Base-by-base conservation (phyloP, 2,329 filamentous ascomycete species). In the Didymella lethalis region DNA sequence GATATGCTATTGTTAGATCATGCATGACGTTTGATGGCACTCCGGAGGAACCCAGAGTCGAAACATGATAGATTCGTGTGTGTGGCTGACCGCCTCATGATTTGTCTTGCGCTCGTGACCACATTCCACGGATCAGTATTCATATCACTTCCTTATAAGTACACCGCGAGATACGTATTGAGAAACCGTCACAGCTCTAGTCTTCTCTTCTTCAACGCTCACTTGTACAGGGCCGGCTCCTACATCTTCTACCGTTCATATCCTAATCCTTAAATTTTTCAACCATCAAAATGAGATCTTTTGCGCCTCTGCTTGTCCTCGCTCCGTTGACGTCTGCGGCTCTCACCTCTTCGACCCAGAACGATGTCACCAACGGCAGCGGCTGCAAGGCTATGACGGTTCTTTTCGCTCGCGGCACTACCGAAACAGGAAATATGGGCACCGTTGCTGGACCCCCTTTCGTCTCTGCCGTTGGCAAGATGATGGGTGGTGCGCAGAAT, bases 361-460 rank as follows among this genome's bases (percentile, higher is more conserved):
- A 71, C 50, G 73, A 75, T 47, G 59, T 75, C 36, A 69, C 57
- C 18, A 65, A 64, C 41, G 65, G 67, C 44, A 58, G 64, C n/a
- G 65, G 54, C 45, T 83, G 81, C 71, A 80, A 79, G 32, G 67
- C 76, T 31, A 78, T 84, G 61, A 86, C 83, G 7, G 71, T 86
- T 50, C 81, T 87, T 64, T 86, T 84, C 64, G 84, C 84, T n/a
- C 80, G 84, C 18, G 84, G 85, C 8, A 85, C 84, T 4, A 81
- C 79, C 6, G 83, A 86, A 71, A 34, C 62, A 1, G 83, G 83
- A 40, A 86, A 84, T 64, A 81, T 86, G 48, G 85, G 85, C 23
- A 68, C 66, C 25, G 60, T 81, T 6, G 77, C 80, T 2, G 84
- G 84, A 0, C 84, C 84, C 2, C 79, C 82, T 1, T 82, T 86